Conservation (phyloP, 176 grass and related monocot genomes). For the Calamus simplicifolius region DNA sequence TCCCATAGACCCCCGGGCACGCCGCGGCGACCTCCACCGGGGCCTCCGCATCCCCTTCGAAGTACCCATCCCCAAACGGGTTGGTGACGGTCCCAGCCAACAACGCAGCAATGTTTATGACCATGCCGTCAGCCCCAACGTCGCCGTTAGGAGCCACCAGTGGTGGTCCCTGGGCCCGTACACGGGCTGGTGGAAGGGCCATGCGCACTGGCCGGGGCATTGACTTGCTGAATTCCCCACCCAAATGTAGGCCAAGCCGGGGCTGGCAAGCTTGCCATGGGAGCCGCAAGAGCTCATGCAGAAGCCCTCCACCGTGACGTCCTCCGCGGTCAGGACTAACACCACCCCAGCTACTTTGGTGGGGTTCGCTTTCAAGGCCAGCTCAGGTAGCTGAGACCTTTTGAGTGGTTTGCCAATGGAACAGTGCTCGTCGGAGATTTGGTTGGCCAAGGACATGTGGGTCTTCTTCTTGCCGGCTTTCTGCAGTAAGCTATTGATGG, state of each 20-base stretch:
- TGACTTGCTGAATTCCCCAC: slow-evolving; percentile 59
- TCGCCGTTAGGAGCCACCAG: slow-evolving; percentile 56
- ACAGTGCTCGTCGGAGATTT: slow-evolving; percentile 29
- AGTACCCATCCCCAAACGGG: slow-evolving; percentile 66
- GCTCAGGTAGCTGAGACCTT: slow-evolving; percentile 26
- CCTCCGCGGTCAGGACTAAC: slow-evolving; percentile 46
- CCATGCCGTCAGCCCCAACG: slow-evolving; percentile 56
- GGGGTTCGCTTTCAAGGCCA: slow-evolving; percentile 13
- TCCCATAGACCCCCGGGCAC: slow-evolving; percentile 57
- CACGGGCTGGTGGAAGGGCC: slow-evolving; percentile 74
- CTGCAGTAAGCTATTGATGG: slow-evolving; percentile 19
- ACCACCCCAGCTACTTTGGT: slow-evolving; percentile 19
- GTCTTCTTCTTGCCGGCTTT: not conserved
- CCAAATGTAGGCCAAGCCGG: slow-evolving; percentile 40
- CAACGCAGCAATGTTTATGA: slow-evolving; percentile 79
- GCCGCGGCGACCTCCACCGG: slow-evolving; percentile 71
- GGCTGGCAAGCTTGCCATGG: slow-evolving; percentile 25
- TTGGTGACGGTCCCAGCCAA: slow-evolving; percentile 57
- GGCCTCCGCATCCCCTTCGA: slow-evolving; percentile 50
- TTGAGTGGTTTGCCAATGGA: slow-evolving; percentile 36
- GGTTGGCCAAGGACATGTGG: slow-evolving; percentile 15
- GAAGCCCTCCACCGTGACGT: slow-evolving; percentile 55
- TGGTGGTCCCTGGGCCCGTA: slow-evolving; percentile 72
- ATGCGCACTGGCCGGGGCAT: slow-evolving; percentile 75
- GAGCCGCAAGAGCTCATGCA: slow-evolving; percentile 35